Percentiles rank a stretch among this genome's conserved stretches.
phyloP scores from a whole-genome alignment of 2,329 filamentous ascomycete genomes.

The Hymenoscyphus occultus region DNA sequence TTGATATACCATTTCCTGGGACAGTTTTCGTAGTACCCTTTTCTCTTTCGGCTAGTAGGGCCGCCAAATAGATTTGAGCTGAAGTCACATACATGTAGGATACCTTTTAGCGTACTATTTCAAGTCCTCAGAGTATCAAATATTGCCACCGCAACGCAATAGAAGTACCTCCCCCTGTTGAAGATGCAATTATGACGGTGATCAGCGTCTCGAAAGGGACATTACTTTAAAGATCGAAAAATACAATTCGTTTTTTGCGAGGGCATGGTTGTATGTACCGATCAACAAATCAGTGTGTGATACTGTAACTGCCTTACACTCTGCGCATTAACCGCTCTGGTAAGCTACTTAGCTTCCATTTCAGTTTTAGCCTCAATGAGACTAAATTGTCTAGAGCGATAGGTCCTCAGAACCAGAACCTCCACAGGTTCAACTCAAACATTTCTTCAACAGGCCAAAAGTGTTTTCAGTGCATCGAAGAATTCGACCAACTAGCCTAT shows the following conservation, averaged over 20 bases:
- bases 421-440: not conserved
- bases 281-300: not conserved
- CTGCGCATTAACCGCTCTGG: not conserved
- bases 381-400: not conserved
- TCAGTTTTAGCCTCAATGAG: constrained; percentile 9
- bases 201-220: not conserved
- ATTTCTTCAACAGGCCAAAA: not conserved
- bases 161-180: not conserved
- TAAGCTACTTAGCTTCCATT: not conserved
- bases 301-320: not conserved
- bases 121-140: not conserved
- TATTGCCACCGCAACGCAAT: not conserved
- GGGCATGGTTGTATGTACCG: not conserved
- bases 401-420: not conserved
- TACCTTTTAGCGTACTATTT: not conserved
- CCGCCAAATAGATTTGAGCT: constrained; percentile 9
- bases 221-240: not conserved
- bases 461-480: not conserved
- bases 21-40: not conserved
- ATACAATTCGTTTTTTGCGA: not conserved
- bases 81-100: not conserved
- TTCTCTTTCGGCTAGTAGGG: constrained; percentile 8
- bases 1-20: not conserved
- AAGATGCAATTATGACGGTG: not conserved
- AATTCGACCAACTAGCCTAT: constrained; percentile 4